Conservation (phyloP, 495 filamentous ascomycete genomes). For the Ramalina intermedia region DNA sequence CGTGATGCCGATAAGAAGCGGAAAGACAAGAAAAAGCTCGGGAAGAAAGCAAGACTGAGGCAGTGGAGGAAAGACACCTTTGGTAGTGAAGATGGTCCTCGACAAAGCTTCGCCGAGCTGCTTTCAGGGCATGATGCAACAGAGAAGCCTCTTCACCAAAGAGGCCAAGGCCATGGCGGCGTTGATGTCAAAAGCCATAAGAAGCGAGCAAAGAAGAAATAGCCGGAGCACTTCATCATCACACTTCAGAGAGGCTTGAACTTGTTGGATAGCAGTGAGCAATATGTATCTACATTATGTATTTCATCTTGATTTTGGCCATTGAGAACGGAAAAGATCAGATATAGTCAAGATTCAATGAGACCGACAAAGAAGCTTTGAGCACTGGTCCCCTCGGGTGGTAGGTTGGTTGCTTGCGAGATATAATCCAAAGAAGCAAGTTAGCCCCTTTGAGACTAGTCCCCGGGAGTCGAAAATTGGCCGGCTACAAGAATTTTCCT, state of each 20-base stretch:
- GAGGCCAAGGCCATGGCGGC: conserved; percentile 9
- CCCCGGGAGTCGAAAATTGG: background rate
- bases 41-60: conserved; percentile 79
- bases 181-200: conserved; percentile 37
- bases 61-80: conserved; percentile 91
- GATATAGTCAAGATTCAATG: no score
- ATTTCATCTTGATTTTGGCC: no score
- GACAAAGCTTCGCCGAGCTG: conserved; percentile 16
- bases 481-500: conserved; percentile 13
- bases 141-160: background rate
- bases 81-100: conserved; percentile 54
- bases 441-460: background rate
- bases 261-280: no score
- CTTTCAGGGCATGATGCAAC: conserved; percentile 1
- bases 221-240: background rate
- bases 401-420: no score
- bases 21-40: conserved; percentile 70
- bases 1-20: conserved; percentile 76
- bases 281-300: no score
- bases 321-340: no score
- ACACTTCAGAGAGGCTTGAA: no score
- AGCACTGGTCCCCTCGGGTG: background rate
- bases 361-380: background rate
- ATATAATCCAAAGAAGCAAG: no score
- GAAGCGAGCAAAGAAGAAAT: conserved; percentile 37